Percentiles rank a stretch among this genome's conserved stretches.
These are phyloP conservation scores for Fraxinus anomala DNA, from an alignment of 257 asterid species.

Conservation along the genomic window DNA sequence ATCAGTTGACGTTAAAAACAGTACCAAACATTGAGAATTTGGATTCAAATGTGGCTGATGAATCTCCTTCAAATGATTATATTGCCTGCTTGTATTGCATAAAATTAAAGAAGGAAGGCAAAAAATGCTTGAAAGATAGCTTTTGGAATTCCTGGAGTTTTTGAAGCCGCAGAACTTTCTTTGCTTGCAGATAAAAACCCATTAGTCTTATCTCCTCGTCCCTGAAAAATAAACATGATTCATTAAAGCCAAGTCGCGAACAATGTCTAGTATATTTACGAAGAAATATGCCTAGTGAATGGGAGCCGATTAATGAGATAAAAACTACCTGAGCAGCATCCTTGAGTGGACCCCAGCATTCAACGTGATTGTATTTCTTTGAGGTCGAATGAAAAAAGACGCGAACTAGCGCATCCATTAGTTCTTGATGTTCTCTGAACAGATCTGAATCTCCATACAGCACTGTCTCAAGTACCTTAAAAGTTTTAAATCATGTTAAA, in stretches of 20 bases:
- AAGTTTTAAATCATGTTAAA: neutral
- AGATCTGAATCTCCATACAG: slow-evolving; percentile 77
- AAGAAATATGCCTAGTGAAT: neutral
- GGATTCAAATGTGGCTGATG: slow-evolving; percentile 1
- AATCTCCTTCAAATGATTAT: slow-evolving; percentile 8
- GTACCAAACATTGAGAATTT: neutral
- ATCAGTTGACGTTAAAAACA: slow-evolving; percentile 42
- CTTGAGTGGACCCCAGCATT: slow-evolving; percentile 88
- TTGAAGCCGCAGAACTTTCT: slow-evolving; percentile 35
- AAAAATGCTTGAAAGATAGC: slow-evolving; percentile 76
- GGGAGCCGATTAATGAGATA: neutral
- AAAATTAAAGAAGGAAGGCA: slow-evolving; percentile 59
- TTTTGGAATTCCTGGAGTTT: slow-evolving; percentile 55
- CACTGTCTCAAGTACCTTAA: slow-evolving; percentile 85
- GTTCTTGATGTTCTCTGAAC: slow-evolving; percentile 57
- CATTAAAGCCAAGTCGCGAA: neutral
- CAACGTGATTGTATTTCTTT: slow-evolving; percentile 67
- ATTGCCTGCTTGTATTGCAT: neutral
- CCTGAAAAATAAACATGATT: slow-evolving; percentile 38
- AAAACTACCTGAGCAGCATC: slow-evolving; percentile 70
- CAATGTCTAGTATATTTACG: neutral
- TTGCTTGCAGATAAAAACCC: slow-evolving; percentile 48
- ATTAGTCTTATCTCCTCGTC: slow-evolving; percentile 54
- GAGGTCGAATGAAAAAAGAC: slow-evolving; percentile 87
- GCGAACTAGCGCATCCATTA: slow-evolving; percentile 77